Evolutionary conservation across 2,329 filamentous ascomycete genomes (phyloP).

Genomic region (Epichloe bromicola): DNA sequence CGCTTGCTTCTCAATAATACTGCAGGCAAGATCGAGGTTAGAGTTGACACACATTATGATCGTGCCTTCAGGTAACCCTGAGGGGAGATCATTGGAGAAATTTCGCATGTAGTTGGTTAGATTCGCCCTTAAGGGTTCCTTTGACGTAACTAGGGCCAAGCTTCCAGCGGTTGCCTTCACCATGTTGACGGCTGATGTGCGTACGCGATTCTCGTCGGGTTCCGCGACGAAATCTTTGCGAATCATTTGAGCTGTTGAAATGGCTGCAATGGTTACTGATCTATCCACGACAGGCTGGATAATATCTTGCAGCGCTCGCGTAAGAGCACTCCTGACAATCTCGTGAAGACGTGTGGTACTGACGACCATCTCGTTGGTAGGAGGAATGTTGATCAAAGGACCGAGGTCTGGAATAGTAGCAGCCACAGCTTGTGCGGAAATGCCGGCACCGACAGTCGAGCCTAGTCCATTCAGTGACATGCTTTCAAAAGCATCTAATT

Average conservation of each 20-base stretch:
- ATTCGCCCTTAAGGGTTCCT: constrained; percentile 89
- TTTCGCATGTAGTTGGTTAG: constrained; percentile 91
- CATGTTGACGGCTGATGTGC: constrained; percentile 80
- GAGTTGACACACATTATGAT: constrained; percentile 99
- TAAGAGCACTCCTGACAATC: constrained; percentile 77
- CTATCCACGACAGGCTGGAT: constrained; percentile 95
- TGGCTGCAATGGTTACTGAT: constrained; percentile 94
- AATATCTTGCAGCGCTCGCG: constrained; percentile 85
- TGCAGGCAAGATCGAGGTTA: constrained; percentile 86
- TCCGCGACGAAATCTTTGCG: constrained; percentile 95
- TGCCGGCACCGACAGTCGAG: constrained; percentile 53
- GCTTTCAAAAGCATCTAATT: constrained; percentile 71
- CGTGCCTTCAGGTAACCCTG: constrained; percentile 81
- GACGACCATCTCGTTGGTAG: constrained; percentile 67
- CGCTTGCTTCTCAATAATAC: constrained; percentile 87
- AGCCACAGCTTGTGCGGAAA: constrained; percentile 66
- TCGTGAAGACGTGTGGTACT: constrained; percentile 53
- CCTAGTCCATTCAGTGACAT: constrained; percentile 64
- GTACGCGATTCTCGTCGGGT: constrained; percentile 73
- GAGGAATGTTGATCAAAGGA: constrained; percentile 66
- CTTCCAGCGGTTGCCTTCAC: constrained; percentile 91
- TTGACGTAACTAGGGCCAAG: constrained; percentile 92
- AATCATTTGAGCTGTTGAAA: constrained; percentile 90
- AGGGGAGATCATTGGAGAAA: constrained; percentile 54
- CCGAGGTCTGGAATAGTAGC: constrained; percentile 75